A percentile compares a stretch with the other conserved stretches of the same genome.
Evolutionary conservation across 2,329 filamentous ascomycete species (phyloP).

Genomic region (Trichoderma oligosporum): DNA sequence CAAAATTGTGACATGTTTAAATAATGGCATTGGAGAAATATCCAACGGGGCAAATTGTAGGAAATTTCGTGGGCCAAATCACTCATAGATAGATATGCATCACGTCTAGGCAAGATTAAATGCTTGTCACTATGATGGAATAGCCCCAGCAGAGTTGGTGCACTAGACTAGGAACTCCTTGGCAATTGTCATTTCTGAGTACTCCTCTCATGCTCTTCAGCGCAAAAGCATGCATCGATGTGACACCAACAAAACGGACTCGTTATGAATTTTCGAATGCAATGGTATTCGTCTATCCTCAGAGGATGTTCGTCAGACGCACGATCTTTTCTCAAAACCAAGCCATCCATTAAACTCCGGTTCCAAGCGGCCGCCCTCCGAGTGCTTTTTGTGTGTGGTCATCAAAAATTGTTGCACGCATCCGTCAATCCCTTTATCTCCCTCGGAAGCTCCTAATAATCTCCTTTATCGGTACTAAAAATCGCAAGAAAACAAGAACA

Average conservation of each 20-base stretch:
- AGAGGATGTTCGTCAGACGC: constrained; percentile 42
- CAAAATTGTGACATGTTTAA: no score
- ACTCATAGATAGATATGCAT: background rate
- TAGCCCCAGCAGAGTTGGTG: background rate
- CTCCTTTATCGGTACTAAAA: constrained; percentile 39
- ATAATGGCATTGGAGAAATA: background rate
- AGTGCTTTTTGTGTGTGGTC: constrained; percentile 38
- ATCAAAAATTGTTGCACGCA: constrained; percentile 22
- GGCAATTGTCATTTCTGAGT: constrained; percentile 2
- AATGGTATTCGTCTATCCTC: constrained; percentile 44
- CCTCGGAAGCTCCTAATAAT: constrained; percentile 19
- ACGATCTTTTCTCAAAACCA: constrained; percentile 42
- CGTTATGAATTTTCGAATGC: constrained; percentile 32
- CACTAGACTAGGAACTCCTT: background rate
- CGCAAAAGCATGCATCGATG: background rate
- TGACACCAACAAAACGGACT: background rate
- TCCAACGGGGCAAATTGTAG: background rate
- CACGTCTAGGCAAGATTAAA: background rate
- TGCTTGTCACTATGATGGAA: background rate
- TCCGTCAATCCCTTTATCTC: constrained; percentile 27
- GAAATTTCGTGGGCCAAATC: background rate
- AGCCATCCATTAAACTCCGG: constrained; percentile 45
- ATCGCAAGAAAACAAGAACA: constrained; percentile 14
- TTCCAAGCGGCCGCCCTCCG: constrained; percentile 44
- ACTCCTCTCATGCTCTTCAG: background rate